phyloP scores from a whole-genome alignment of 192 early-diverging fungal species.

The Glomus cerebriforme region DNA sequence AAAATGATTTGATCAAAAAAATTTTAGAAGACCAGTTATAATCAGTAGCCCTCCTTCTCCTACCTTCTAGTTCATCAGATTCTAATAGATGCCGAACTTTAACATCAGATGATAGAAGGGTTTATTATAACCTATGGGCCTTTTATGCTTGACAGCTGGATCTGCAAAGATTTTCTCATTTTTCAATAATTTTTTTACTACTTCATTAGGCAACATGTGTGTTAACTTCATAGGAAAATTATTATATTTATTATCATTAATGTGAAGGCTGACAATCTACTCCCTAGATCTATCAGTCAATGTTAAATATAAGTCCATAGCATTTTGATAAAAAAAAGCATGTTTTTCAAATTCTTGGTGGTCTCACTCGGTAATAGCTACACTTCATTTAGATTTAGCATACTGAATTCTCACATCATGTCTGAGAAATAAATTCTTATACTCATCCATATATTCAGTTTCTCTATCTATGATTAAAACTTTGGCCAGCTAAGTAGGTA shows the following conservation, averaged over 20 bases:
- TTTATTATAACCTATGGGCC: constrained; percentile 11
- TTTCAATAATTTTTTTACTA: constrained; percentile 6
- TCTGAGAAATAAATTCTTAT: not conserved
- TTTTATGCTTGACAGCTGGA: constrained; percentile 6
- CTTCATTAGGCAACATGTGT: constrained; percentile 16
- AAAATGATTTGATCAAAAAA: not conserved
- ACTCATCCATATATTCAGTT: not conserved
- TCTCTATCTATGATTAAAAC: not conserved
- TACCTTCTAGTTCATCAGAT: not conserved
- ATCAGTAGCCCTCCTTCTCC: not conserved
- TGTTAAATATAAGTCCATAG: constrained; percentile 13
- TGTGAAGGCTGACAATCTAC: not conserved
- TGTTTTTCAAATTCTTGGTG: too few species aligned
- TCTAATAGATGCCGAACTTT: too few species aligned
- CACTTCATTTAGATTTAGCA: not conserved
- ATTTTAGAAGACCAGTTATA: not conserved
- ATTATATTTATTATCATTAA: constrained; percentile 22
- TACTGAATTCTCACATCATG: not conserved
- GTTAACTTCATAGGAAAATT: not conserved
- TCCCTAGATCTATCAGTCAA: constrained; percentile 15
- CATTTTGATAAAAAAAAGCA: constrained; percentile 5
- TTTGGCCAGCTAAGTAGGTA: not conserved
- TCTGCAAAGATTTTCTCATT: constrained; percentile 9
- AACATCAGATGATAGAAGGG: too few species aligned
- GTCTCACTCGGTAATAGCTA: not conserved